Evolutionary conservation across 495 filamentous ascomycete species (phyloP).

Genomic region (Ascobolus immersus): DNA sequence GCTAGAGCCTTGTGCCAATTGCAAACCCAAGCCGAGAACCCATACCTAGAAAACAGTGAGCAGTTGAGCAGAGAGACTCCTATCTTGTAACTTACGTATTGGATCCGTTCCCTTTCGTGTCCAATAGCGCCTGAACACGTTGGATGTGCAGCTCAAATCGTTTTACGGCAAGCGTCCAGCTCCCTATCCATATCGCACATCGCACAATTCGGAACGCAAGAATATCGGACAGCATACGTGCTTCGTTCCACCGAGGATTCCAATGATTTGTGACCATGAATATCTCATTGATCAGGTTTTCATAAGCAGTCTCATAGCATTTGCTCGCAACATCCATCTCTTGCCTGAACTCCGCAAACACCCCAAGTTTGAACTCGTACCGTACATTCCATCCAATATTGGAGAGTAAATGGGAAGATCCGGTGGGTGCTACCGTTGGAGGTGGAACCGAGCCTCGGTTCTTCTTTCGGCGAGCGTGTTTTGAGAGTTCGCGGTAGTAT

Average conservation of each 20-base stretch:
- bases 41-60: constrained; percentile 9
- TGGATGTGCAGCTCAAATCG: constrained; percentile 50
- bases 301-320: constrained; percentile 65
- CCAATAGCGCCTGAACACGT: constrained; percentile 45
- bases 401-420: constrained; percentile 62
- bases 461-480: constrained; percentile 64
- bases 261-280: constrained; percentile 70
- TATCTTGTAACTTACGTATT: constrained; percentile 5
- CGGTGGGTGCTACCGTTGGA: constrained; percentile 57
- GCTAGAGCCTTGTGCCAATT: constrained; percentile 13
- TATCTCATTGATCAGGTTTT: constrained; percentile 52
- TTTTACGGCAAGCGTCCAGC: constrained; percentile 46
- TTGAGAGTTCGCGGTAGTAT: constrained; percentile 74
- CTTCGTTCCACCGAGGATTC: constrained; percentile 68
- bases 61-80: not conserved
- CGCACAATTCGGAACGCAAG: constrained; percentile 54
- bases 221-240: constrained; percentile 51
- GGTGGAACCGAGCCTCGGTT: constrained; percentile 46
- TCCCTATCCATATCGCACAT: constrained; percentile 49
- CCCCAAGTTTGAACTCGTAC: constrained; percentile 75
- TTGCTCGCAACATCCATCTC: constrained; percentile 67
- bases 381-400: constrained; percentile 68
- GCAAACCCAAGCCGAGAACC: constrained; percentile 10
- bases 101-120: constrained; percentile 58
- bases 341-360: constrained; percentile 72